Base-by-base conservation (phyloP, 2,329 filamentous ascomycete species). In the Calycina marina region DNA sequence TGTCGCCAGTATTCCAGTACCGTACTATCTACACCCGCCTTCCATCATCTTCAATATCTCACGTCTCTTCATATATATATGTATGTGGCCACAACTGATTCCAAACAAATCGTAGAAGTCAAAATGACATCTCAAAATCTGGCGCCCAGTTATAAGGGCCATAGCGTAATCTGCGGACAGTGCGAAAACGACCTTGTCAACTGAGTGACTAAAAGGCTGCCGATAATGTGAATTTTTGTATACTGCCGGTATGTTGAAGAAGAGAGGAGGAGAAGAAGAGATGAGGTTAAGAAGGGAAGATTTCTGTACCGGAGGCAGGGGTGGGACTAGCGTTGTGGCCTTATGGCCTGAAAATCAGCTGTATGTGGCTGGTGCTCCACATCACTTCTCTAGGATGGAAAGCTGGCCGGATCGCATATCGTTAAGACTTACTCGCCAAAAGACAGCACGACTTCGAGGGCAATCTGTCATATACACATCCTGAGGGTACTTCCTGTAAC, bases 141-240 rank as follows among this genome's bases (percentile, higher is more conserved):
- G 73, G 73, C 69, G 73, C 73, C 73, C 73, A 78, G 73, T 71
- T 63, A 76, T n/a, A n/a, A 68, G 70, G 71, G 71, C 67, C 33
- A 32, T 54, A 18, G 48, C 46, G 60, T 62, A 60, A 43, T 78
- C 70, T 78, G 58, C 72, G 72, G 71, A 53, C 70, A 73, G 73
- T 67, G 66, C 69, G 69, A 75, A 72, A 73, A 73, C 71, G 72
- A 58, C 58, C 59, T 63, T 61, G 58, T 69, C 55, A 34, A 40
- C 33, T 32, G 29, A 29, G 30, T 26, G 36, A 35, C 34, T 30
- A 26, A 31, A 31, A 31, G 37, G 35, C 29, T 29, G 30, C 38
- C 30, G 30, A 32, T 22, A 10, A 34, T 37, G 32, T 31, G 35
- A 40, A 38, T 37, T 33, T 40, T 39, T 38, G 20, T 29, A 34